Evolutionary conservation across 805 yeast species (phyloP).

Genomic region (Lipomyces spencermartinsiae): DNA sequence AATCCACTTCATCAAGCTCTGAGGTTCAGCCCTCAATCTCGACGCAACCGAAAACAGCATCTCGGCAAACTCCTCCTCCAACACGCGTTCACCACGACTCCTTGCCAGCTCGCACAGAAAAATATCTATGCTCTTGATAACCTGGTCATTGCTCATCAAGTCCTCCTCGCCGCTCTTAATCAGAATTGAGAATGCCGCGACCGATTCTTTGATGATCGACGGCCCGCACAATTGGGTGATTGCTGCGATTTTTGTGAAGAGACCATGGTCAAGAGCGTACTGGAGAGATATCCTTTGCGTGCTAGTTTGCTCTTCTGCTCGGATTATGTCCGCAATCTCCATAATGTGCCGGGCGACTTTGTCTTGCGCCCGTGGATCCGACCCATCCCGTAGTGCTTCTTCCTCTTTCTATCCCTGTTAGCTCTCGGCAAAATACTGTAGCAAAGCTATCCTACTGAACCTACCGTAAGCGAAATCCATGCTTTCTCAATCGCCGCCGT

Average conservation of each 20-base stretch:
- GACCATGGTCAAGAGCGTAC: conserved; percentile 33
- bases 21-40: conserved; percentile 36
- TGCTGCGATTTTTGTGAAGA: conserved; percentile 34
- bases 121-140: conserved; percentile 25
- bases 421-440: background rate
- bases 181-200: conserved; percentile 30
- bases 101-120: conserved; percentile 25
- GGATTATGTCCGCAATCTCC: conserved; percentile 27
- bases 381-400: conserved; percentile 13
- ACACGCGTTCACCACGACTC: conserved; percentile 16
- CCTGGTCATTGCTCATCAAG: conserved; percentile 32
- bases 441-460: background rate
- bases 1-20: conserved; percentile 35
- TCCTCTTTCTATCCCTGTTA: conserved; percentile 25
- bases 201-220: conserved; percentile 21
- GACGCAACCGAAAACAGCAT: conserved; percentile 37
- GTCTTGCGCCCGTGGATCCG: conserved; percentile 9
- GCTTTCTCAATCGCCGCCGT: conserved; percentile 24
- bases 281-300: conserved; percentile 24
- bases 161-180: conserved; percentile 32
- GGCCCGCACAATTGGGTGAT: conserved; percentile 23
- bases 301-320: conserved; percentile 24
- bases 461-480: conserved; percentile 28
- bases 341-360: conserved; percentile 23
- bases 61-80: conserved; percentile 36